phyloP scores from a whole-genome alignment of 2,329 filamentous ascomycete genomes.

The Fusarium fracticaudum region DNA sequence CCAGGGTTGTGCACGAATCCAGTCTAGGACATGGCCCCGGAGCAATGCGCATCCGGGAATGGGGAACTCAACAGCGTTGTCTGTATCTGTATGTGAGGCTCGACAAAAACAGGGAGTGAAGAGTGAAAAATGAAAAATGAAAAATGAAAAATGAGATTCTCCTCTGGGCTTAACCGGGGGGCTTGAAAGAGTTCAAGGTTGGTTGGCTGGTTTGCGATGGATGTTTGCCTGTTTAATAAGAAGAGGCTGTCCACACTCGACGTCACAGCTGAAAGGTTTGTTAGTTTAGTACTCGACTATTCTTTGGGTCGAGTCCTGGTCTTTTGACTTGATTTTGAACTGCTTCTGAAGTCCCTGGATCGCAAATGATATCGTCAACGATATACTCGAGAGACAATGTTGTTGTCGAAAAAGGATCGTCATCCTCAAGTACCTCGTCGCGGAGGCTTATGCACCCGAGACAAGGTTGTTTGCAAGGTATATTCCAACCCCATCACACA shows the following conservation, averaged over 20 bases:
- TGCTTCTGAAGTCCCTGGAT: neutral
- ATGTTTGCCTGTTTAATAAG: neutral
- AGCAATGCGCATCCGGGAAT: conserved; percentile 26
- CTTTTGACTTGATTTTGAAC: neutral
- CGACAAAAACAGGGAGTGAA: conserved; percentile 26
- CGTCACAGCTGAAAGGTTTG: conserved; percentile 4
- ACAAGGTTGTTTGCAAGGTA: conserved; percentile 27
- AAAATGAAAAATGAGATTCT: conserved; percentile 34
- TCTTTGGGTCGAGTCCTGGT: neutral
- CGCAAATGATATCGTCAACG: conserved; percentile 7
- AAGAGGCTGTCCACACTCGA: neutral
- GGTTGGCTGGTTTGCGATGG: conserved; percentile 4
- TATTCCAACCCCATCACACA: conserved; percentile 21
- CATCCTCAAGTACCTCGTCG: neutral
- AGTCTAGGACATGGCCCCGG: conserved; percentile 14
- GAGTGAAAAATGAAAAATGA: conserved; percentile 30
- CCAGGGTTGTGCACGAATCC: conserved; percentile 16
- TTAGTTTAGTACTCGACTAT: neutral
- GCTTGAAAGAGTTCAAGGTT: conserved; percentile 1
- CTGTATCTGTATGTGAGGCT: conserved; percentile 7
- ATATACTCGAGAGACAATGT: conserved; percentile 3
- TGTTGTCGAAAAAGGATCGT: conserved; percentile 12
- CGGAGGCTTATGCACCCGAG: conserved; percentile 5
- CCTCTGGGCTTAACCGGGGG: conserved; percentile 16
- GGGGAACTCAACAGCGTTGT: neutral